A percentile compares a stretch with the other conserved stretches of the same genome.
Conservation (phyloP, 257 asterid genomes). For the Lycium barbarum region DNA sequence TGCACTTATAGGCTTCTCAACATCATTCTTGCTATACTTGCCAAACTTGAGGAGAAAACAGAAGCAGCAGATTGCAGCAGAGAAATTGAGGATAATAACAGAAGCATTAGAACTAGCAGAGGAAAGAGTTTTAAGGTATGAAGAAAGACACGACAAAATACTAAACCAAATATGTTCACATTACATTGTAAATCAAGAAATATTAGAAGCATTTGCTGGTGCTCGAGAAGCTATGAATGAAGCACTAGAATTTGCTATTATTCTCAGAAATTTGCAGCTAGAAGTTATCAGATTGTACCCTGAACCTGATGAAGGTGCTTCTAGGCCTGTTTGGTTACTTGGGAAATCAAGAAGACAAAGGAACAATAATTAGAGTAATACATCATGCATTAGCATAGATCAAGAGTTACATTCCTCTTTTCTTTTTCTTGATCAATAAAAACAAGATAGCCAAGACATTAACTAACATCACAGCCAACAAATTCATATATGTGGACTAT, state of each 20-base stretch:
- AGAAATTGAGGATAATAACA: slow-evolving; percentile 39
- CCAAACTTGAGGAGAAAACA: slow-evolving; percentile 40
- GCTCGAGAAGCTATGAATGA: slow-evolving; percentile 53
- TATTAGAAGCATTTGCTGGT: slow-evolving; percentile 48
- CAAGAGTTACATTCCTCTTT: background rate
- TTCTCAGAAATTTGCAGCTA: slow-evolving; percentile 44
- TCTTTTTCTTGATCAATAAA: background rate
- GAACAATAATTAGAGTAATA: background rate
- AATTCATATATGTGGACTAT: background rate
- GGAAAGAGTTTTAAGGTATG: slow-evolving; percentile 34
- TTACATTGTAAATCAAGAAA: slow-evolving; percentile 45
- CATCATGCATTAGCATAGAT: background rate
- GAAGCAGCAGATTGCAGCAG: slow-evolving; percentile 21
- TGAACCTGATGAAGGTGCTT: slow-evolving; percentile 34
- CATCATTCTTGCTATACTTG: slow-evolving; percentile 38
- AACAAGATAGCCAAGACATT: background rate
- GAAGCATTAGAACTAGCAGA: slow-evolving; percentile 51
- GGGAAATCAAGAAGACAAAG: slow-evolving; percentile 30
- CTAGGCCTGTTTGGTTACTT: slow-evolving; percentile 24
- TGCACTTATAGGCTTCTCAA: slow-evolving; percentile 42
- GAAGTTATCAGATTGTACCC: slow-evolving; percentile 39
- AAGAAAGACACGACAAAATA: slow-evolving; percentile 56
- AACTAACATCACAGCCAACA: background rate
- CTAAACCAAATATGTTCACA: slow-evolving; percentile 51
- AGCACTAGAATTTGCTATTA: slow-evolving; percentile 40